Percentiles rank a stretch among this genome's conserved stretches.
Conservation (phyloP, 768 basidiomycete genomes). For the Jaapia argillacea region DNA sequence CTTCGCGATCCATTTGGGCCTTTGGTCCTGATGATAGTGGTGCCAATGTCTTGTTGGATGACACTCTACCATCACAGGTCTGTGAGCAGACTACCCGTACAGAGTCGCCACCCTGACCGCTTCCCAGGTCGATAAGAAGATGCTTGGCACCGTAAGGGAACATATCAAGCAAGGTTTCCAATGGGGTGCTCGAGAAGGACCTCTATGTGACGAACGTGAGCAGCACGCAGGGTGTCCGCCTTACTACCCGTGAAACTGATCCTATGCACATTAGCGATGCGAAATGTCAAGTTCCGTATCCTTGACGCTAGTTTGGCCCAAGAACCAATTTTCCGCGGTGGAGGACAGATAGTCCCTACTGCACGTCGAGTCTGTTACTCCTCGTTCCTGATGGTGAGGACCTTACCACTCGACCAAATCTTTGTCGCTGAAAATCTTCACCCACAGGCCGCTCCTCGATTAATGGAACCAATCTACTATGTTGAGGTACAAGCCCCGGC, state of each 20-base stretch:
- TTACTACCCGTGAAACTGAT: too few relatives aligned
- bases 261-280: slow-evolving; percentile 95
- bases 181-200: slow-evolving; percentile 97
- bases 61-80: slow-evolving; percentile 91
- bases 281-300: slow-evolving; percentile 96
- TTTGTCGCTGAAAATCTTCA: slow-evolving; percentile 2
- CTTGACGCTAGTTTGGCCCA: slow-evolving; percentile 87
- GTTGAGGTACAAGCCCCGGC: slow-evolving; percentile 99
- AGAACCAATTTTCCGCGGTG: slow-evolving; percentile 96
- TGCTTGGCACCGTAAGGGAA: slow-evolving; percentile 82
- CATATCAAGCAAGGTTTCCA: slow-evolving; percentile 99
- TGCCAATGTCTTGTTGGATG: slow-evolving; percentile 88
- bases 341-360: slow-evolving; percentile 97
- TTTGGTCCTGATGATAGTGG: slow-evolving; percentile 97
- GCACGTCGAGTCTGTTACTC: slow-evolving; percentile 99
- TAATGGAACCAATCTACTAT: slow-evolving; percentile 97
- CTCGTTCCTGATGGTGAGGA: slow-evolving; percentile 90
- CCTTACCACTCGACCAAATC: slow-evolving; percentile 1
- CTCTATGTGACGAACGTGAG: slow-evolving; percentile 97
- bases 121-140: slow-evolving; percentile 81
- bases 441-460: slow-evolving; percentile 76
- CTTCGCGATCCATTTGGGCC: slow-evolving; percentile 98
- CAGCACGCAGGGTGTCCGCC: too few relatives aligned
- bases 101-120: background rate
- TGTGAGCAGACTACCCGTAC: background rate